A percentile compares a stretch with the other conserved stretches of the same genome.
These are phyloP conservation scores for Talaromyces proteolyticus DNA, from an alignment of 495 filamentous ascomycete species.

Conservation along the genomic window DNA sequence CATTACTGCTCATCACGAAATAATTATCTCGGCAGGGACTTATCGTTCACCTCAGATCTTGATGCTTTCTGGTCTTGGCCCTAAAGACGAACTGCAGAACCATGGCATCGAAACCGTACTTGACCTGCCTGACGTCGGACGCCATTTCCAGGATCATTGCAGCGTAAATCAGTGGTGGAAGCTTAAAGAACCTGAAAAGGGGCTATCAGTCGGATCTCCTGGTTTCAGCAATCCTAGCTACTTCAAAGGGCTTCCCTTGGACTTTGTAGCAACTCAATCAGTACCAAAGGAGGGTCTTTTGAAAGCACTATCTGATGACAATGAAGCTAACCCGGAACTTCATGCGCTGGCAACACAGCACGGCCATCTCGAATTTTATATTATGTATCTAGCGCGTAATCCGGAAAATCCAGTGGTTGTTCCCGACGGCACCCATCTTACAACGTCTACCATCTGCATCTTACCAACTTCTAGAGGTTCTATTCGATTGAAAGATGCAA, in stretches of 20 bases:
- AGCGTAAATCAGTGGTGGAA: slow-evolving; percentile 37
- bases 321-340: background rate
- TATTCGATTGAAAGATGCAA: slow-evolving; percentile 3
- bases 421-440: slow-evolving; percentile 3
- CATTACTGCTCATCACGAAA: slow-evolving; percentile 31
- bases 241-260: slow-evolving; percentile 17
- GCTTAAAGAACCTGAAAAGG: slow-evolving; percentile 25
- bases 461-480: slow-evolving; percentile 3
- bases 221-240: slow-evolving; percentile 15
- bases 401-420: background rate
- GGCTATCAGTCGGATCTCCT: slow-evolving; percentile 23
- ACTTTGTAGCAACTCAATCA: slow-evolving; percentile 11
- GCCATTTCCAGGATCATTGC: slow-evolving; percentile 55
- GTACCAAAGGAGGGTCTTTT: slow-evolving; percentile 1
- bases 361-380: slow-evolving; percentile 1
- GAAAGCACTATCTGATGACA: slow-evolving; percentile 1
- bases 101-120: slow-evolving; percentile 41
- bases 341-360: slow-evolving; percentile 1
- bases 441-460: slow-evolving; percentile 2
- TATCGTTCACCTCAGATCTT: slow-evolving; percentile 43
- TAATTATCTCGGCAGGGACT: slow-evolving; percentile 38
- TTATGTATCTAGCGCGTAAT: background rate
- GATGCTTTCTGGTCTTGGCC: slow-evolving; percentile 42
- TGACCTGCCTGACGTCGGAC: slow-evolving; percentile 44
- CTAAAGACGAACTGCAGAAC: slow-evolving; percentile 35